Base-by-base conservation (phyloP, 441 rosid species). In the Aquilaria agallochum region DNA sequence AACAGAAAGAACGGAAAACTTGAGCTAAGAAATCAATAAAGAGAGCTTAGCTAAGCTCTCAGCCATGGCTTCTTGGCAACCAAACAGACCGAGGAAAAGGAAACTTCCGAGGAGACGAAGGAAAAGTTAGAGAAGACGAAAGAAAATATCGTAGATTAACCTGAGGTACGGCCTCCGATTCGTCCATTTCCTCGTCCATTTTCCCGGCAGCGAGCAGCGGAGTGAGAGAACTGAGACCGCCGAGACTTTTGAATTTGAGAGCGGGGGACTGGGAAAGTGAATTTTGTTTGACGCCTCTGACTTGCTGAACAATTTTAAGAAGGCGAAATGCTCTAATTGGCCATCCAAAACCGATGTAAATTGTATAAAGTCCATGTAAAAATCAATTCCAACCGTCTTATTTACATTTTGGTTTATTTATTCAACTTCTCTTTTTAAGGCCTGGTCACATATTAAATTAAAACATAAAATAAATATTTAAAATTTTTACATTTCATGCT, bases 151-250 rank as follows among this genome's bases (percentile, higher is more conserved):
- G 31, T 55, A 63, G 68, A 44, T 11, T 31, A 49, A 89, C 96
- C 96, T 92, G 85, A 60, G 89, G 67, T 42, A 72, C 74, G 47
- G 74, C 83, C 56, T 83, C 96, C 1, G 86, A 66, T 70, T 89
- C 92, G 79, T 85, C 96, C 69, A 78, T 78, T 70, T 92, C 95
- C 71, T 82, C 82, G 27, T 75, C 80, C 85, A 80, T 80, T 49
- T 56, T 31, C 30, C 42, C 42, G 7, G 42, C 42, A 60, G 31
- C 49, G 53, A 60, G 48, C 44, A 9, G 63, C 65, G 33, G 56
- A n/a, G 32, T 5, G 53, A 36, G 54, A 50, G 51, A 54, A 45
- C 2, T 13, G 7, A 32, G 44, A 55, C 40, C 14, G 33, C 32
- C 11, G 13, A 30, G 13, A 6, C n/a, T 48, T 48, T 10, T n/a